Percentiles rank a stretch among this genome's conserved stretches.
phyloP scores from a whole-genome alignment of 2,329 filamentous ascomycete genomes.

The Alternaria ventricosa region DNA sequence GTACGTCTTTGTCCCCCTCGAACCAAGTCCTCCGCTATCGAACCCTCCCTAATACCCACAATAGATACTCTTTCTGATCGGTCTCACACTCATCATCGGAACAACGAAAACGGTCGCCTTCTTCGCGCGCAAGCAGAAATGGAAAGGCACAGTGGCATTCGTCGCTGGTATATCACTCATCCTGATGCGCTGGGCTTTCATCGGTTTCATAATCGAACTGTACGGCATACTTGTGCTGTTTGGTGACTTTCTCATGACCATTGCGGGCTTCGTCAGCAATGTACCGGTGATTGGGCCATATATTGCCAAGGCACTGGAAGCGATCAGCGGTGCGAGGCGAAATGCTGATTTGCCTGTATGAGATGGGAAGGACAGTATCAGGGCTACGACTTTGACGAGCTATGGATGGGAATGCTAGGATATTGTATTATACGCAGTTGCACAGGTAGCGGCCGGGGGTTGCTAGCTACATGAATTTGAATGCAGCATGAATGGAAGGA shows the following conservation, averaged over 20 bases:
- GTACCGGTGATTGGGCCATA: constrained; percentile 87
- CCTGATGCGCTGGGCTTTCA: constrained; percentile 85
- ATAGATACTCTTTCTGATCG: constrained; percentile 96
- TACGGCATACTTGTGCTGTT: constrained; percentile 95
- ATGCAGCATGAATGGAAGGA: neutral
- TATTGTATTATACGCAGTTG: constrained; percentile 3
- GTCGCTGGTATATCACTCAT: constrained; percentile 83
- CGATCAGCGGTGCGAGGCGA: constrained; percentile 18
- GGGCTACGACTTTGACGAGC: neutral
- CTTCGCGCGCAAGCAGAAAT: constrained; percentile 92
- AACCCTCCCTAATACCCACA: constrained; percentile 5
- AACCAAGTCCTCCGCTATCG: neutral
- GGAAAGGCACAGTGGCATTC: constrained; percentile 90
- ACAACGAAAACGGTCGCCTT: constrained; percentile 89
- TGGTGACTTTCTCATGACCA: constrained; percentile 94
- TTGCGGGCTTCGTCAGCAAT: constrained; percentile 84
- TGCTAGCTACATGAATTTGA: neutral
- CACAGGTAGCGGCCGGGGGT: neutral
- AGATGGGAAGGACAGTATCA: neutral
- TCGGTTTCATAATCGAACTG: constrained; percentile 87
- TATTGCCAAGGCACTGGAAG: constrained; percentile 71
- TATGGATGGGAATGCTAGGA: neutral
- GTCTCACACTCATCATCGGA: constrained; percentile 94
- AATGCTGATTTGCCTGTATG: constrained; percentile 22
- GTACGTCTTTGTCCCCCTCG: constrained; percentile 55